Evolutionary conservation across 371 early-diverging fungal genomes (phyloP).

Genomic region (Mortierella sp.): DNA sequence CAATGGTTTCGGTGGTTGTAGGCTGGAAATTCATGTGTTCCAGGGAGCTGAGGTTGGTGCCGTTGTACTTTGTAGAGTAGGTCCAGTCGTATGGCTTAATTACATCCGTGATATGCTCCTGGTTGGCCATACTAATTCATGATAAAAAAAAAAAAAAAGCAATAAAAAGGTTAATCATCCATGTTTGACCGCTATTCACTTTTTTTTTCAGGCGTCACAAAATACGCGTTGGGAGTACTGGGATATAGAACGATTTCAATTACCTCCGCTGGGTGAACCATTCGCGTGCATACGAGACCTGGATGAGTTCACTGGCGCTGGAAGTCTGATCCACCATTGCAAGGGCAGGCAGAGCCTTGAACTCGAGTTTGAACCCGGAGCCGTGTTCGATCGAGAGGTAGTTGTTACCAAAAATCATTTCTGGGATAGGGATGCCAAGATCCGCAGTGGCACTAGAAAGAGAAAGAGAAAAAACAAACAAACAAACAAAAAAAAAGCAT

Average conservation of each 20-base stretch:
- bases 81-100: conserved; percentile 97
- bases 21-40: conserved; percentile 31
- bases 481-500: no score
- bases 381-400: conserved; percentile 60
- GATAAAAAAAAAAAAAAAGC: background rate
- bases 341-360: conserved; percentile 83
- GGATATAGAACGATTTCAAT: background rate
- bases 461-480: background rate
- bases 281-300: conserved; percentile 85
- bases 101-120: conserved; percentile 81
- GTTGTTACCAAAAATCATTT: conserved; percentile 95
- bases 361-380: conserved; percentile 60
- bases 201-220: background rate
- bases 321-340: conserved; percentile 72
- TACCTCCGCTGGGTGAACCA: conserved; percentile 84
- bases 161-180: no score
- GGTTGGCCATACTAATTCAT: conserved; percentile 57
- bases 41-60: conserved; percentile 42
- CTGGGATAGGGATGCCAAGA: conserved; percentile 85
- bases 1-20: conserved; percentile 61
- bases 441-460: conserved; percentile 62
- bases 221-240: background rate
- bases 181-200: no score
- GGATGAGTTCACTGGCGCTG: conserved; percentile 71
- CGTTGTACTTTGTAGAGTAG: conserved; percentile 82